Conservation (phyloP, 176 grass and related monocot genomes). For the Carex cristatella region DNA sequence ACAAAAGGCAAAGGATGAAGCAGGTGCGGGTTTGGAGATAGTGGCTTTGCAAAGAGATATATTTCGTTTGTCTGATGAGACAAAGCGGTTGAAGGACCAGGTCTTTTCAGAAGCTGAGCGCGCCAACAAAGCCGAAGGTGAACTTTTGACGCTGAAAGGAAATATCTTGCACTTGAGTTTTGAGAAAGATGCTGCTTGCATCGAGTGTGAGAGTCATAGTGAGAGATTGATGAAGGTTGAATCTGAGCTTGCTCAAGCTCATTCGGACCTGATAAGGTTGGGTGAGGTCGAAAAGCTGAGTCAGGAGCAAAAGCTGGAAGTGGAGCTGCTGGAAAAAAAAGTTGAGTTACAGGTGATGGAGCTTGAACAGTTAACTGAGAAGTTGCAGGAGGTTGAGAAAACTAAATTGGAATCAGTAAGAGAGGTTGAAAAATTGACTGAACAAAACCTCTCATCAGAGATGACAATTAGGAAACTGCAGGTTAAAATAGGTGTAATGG, state of each 20-base stretch:
- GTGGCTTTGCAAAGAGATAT: background rate
- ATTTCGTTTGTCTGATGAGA: conserved; percentile 16
- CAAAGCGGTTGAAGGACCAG: conserved; percentile 11
- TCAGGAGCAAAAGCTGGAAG: conserved; percentile 31
- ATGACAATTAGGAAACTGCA: conserved; percentile 35
- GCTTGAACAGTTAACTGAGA: conserved; percentile 52
- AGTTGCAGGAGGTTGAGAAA: conserved; percentile 45
- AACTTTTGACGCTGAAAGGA: conserved; percentile 20
- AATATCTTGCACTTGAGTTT: conserved; percentile 20
- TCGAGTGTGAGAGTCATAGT: conserved; percentile 11
- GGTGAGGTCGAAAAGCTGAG: conserved; percentile 6
- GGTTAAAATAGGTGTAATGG: conserved; percentile 39
- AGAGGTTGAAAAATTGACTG: conserved; percentile 18
- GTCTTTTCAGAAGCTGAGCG: conserved; percentile 14
- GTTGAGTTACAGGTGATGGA: conserved; percentile 42
- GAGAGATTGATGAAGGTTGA: conserved; percentile 11
- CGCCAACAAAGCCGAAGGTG: conserved; percentile 7
- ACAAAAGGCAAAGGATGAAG: background rate
- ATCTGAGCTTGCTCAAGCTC: conserved; percentile 1
- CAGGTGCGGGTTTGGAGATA: background rate
- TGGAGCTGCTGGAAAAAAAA: conserved; percentile 43
- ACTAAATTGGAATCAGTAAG: conserved; percentile 31
- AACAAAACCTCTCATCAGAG: conserved; percentile 10
- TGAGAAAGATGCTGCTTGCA: conserved; percentile 18
- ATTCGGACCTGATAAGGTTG: conserved; percentile 5